phyloP scores from a whole-genome alignment of 768 basidiomycete genomes.

The Neoboletus magnificus region DNA sequence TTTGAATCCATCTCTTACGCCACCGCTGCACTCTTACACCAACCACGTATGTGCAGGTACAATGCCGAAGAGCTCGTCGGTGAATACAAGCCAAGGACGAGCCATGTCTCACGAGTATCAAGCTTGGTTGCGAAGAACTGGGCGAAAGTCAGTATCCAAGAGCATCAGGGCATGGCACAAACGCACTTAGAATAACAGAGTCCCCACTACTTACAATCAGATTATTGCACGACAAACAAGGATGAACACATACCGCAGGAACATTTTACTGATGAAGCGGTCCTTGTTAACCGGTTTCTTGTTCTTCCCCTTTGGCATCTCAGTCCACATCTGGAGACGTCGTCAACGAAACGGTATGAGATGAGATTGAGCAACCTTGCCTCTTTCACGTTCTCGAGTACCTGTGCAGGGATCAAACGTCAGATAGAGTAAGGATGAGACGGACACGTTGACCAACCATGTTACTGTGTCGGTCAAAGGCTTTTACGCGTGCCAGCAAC shows the following conservation, averaged over 20 bases:
- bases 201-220: conserved; percentile 63
- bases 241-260: conserved; percentile 62
- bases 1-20: background rate
- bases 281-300: conserved; percentile 99
- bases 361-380: conserved; percentile 37
- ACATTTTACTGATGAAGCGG: conserved; percentile 99
- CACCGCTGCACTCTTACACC: background rate
- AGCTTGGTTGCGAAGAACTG: conserved; percentile 76
- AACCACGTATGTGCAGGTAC: background rate
- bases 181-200: conserved; percentile 94
- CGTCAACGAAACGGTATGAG: conserved; percentile 25
- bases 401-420: conserved; percentile 43
- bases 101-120: conserved; percentile 24
- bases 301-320: conserved; percentile 95
- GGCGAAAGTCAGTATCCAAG: conserved; percentile 35
- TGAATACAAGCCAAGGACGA: background rate
- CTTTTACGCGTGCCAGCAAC: conserved; percentile 91
- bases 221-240: conserved; percentile 2
- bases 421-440: background rate
- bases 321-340: conserved; percentile 91
- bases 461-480: conserved; percentile 97
- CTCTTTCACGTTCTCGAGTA: conserved; percentile 98
- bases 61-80: background rate
- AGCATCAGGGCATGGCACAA: background rate
- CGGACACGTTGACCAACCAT: conserved; percentile 61